Conservation (phyloP, 768 basidiomycete genomes). For the Hygrocybe punicea region DNA sequence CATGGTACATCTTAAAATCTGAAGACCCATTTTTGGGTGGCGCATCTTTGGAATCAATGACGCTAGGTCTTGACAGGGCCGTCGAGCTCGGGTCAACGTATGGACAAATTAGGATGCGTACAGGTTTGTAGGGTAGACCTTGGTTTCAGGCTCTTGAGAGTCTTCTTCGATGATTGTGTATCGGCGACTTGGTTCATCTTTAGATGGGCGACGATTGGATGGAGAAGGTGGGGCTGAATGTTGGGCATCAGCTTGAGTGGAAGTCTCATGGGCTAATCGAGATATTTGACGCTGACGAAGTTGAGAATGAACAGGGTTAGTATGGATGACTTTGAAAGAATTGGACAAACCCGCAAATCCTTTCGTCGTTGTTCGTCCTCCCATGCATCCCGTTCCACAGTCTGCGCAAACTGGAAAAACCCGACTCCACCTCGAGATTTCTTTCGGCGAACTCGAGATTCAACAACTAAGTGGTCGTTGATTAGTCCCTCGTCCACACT, state of each 20-base stretch:
- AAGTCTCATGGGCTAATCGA: constrained; percentile 44
- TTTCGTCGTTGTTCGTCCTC: constrained; percentile 54
- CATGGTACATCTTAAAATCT: constrained; percentile 72
- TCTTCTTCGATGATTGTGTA: constrained; percentile 50
- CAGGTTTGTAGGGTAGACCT: constrained; percentile 40
- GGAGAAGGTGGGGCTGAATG: constrained; percentile 15
- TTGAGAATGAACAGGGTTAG: not conserved
- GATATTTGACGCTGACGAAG: constrained; percentile 54
- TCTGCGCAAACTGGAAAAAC: constrained; percentile 79
- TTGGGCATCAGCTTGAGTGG: constrained; percentile 15
- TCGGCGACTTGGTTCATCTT: constrained; percentile 42
- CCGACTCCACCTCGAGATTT: constrained; percentile 54
- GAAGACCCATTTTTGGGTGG: constrained; percentile 25
- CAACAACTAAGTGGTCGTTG: constrained; percentile 50
- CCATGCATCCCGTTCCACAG: constrained; percentile 69
- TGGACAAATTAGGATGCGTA: constrained; percentile 18
- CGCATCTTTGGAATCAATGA: constrained; percentile 51
- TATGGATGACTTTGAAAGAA: not conserved
- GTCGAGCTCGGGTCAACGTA: not conserved
- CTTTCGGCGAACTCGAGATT: constrained; percentile 58
- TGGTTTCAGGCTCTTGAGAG: constrained; percentile 22
- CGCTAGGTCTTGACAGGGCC: constrained; percentile 46
- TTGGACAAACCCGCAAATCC: constrained; percentile 56
- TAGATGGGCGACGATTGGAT: constrained; percentile 18
- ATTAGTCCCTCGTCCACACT: constrained; percentile 11